These are phyloP conservation scores for Xylaria sp. DNA, from an alignment of 2,329 filamentous ascomycete genomes.

Conservation along the genomic window DNA sequence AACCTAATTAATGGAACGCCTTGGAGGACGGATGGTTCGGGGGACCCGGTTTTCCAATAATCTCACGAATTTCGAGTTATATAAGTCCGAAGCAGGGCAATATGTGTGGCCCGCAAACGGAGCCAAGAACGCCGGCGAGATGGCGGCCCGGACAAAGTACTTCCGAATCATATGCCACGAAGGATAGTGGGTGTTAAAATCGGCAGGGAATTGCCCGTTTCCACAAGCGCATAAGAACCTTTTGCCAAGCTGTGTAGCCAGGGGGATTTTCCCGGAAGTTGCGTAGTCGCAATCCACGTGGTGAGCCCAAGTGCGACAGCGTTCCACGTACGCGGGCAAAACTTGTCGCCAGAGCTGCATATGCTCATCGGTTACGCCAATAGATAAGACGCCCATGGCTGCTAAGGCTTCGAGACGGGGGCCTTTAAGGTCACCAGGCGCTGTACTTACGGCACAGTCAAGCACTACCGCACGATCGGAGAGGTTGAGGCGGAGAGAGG, in stretches of 20 bases:
- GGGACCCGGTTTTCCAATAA: too few species aligned
- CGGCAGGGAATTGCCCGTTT: slow-evolving; percentile 53
- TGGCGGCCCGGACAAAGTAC: slow-evolving; percentile 64
- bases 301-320: slow-evolving; percentile 60
- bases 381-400: neutral
- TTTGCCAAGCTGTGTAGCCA: slow-evolving; percentile 50
- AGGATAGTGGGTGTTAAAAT: slow-evolving; percentile 52
- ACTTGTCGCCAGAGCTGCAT: slow-evolving; percentile 61
- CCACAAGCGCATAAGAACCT: slow-evolving; percentile 57
- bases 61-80: too few species aligned
- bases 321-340: slow-evolving; percentile 57
- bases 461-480: slow-evolving; percentile 55
- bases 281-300: slow-evolving; percentile 55
- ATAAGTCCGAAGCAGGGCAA: too few species aligned
- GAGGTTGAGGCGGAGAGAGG: slow-evolving; percentile 57
- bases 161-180: slow-evolving; percentile 53
- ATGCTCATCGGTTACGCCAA: slow-evolving; percentile 61
- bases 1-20: too few species aligned
- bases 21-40: too few species aligned
- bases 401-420: too few species aligned
- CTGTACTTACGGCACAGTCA: slow-evolving; percentile 55
- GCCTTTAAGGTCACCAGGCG: too few species aligned
- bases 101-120: slow-evolving; percentile 34
- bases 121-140: slow-evolving; percentile 63
- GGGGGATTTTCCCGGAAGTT: slow-evolving; percentile 49